Evolutionary conservation across 2,329 filamentous ascomycete species (phyloP).

Genomic region (Colletotrichum sp.): DNA sequence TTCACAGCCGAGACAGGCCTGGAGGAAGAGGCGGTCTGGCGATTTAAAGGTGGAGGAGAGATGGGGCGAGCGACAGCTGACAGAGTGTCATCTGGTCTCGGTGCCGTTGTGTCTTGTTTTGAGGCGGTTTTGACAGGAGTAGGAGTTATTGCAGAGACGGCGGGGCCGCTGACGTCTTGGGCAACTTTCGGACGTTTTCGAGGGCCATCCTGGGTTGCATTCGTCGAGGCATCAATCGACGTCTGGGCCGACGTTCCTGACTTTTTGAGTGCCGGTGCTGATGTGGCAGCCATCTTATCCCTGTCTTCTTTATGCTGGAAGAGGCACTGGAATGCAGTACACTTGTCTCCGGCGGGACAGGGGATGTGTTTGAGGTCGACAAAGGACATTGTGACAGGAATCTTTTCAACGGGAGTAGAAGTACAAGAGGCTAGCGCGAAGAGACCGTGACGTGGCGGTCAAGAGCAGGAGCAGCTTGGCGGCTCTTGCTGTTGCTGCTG

Average conservation of each 20-base stretch:
- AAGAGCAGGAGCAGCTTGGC: slow-evolving; percentile 27
- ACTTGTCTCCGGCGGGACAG: slow-evolving; percentile 52
- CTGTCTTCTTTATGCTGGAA: slow-evolving; percentile 49
- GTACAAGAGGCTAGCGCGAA: not conserved
- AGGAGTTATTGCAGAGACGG: slow-evolving; percentile 11
- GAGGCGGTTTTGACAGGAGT: slow-evolving; percentile 19
- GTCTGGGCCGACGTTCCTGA: slow-evolving; percentile 12
- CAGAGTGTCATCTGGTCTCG: slow-evolving; percentile 21
- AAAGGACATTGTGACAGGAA: slow-evolving; percentile 21
- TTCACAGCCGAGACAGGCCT: not conserved
- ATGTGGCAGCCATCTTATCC: slow-evolving; percentile 18
- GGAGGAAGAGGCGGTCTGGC: not conserved
- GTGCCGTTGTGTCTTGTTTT: slow-evolving; percentile 17
- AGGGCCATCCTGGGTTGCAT: slow-evolving; percentile 30
- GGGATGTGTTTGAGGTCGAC: slow-evolving; percentile 50
- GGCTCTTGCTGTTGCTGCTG: slow-evolving; percentile 29
- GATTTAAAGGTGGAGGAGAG: slow-evolving; percentile 36
- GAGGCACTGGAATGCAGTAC: slow-evolving; percentile 54
- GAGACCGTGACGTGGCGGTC: not conserved
- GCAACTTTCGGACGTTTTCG: slow-evolving; percentile 33
- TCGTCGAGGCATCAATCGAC: slow-evolving; percentile 12
- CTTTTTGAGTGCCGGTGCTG: slow-evolving; percentile 1
- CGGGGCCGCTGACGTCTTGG: slow-evolving; percentile 16
- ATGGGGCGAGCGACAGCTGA: slow-evolving; percentile 31
- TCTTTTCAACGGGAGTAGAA: not conserved